phyloP scores from a whole-genome alignment of 805 yeast species.

The Spathaspora boniae region DNA sequence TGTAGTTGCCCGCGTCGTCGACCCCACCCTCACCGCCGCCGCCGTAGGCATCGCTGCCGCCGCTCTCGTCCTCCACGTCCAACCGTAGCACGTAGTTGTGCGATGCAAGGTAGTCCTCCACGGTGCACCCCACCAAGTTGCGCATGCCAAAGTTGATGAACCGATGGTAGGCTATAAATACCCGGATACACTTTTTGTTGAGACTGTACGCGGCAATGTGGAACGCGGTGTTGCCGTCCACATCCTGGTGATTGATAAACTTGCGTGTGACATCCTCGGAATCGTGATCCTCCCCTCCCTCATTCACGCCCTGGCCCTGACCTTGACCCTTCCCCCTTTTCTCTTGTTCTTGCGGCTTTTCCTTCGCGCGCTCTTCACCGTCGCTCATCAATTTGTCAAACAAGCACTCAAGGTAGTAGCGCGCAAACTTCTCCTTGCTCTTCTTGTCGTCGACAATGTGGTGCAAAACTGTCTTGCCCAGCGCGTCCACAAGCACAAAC shows the following conservation, averaged over 20 bases:
- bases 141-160: conserved; percentile 42
- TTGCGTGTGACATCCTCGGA: conserved; percentile 30
- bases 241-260: conserved; percentile 83
- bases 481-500: conserved; percentile 33
- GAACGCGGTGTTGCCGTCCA: conserved; percentile 91
- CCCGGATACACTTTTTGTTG: conserved; percentile 69
- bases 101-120: conserved; percentile 39
- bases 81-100: conserved; percentile 27
- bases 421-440: conserved; percentile 33
- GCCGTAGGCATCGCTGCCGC: conserved; percentile 4
- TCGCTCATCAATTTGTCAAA: conserved; percentile 28
- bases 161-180: conserved; percentile 83
- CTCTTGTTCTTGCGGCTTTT: no score
- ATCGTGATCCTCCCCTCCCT: conserved; percentile 12
- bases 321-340: conserved; percentile 7
- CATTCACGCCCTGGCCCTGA: conserved; percentile 3
- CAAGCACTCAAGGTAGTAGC: conserved; percentile 37
- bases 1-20: conserved; percentile 2
- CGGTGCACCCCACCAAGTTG: conserved; percentile 44
- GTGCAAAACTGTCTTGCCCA: conserved; percentile 41
- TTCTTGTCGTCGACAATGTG: conserved; percentile 32
- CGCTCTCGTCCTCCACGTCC: conserved; percentile 14
- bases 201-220: conserved; percentile 85
- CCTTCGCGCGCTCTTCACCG: conserved; percentile 25
- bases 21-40: conserved; percentile 3